phyloP scores from a whole-genome alignment of 2,329 filamentous ascomycete genomes.

The Penicillium sp. region DNA sequence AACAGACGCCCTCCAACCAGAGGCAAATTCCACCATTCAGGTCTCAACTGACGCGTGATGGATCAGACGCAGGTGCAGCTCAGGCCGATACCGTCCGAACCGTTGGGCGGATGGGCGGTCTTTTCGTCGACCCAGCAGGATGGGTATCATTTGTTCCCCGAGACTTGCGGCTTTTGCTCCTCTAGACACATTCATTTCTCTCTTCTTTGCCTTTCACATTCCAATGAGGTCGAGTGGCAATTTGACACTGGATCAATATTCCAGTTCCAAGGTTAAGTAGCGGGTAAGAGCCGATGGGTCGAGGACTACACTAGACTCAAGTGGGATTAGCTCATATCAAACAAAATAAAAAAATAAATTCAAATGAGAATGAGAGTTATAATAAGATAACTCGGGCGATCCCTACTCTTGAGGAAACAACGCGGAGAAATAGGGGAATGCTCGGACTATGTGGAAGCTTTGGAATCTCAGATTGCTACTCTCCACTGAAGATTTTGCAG shows the following conservation, averaged over 20 bases:
- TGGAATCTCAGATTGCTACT: conserved; percentile 11
- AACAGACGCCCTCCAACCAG: conserved; percentile 7
- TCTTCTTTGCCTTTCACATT: background rate
- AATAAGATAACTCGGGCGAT: background rate
- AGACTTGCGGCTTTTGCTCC: background rate
- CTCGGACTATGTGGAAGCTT: background rate
- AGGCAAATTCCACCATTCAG: conserved; percentile 9
- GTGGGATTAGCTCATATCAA: background rate
- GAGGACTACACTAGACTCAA: background rate
- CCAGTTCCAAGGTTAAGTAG: background rate
- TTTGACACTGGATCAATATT: background rate
- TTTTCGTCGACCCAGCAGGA: background rate
- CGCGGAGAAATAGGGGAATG: conserved; percentile 9
- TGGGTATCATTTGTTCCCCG: conserved; percentile 2
- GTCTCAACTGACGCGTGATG: conserved; percentile 34
- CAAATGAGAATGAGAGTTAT: background rate
- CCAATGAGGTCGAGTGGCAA: background rate
- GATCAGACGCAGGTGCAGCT: conserved; percentile 24
- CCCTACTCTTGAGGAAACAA: background rate
- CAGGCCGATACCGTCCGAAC: conserved; percentile 6
- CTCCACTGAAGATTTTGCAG: conserved; percentile 17
- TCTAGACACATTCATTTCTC: background rate
- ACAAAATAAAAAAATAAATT: background rate
- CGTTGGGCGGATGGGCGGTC: conserved; percentile 2
- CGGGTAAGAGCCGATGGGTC: background rate